Base-by-base conservation (phyloP, 148 eudicot genomes). In the Chenopodium berlandieri region DNA sequence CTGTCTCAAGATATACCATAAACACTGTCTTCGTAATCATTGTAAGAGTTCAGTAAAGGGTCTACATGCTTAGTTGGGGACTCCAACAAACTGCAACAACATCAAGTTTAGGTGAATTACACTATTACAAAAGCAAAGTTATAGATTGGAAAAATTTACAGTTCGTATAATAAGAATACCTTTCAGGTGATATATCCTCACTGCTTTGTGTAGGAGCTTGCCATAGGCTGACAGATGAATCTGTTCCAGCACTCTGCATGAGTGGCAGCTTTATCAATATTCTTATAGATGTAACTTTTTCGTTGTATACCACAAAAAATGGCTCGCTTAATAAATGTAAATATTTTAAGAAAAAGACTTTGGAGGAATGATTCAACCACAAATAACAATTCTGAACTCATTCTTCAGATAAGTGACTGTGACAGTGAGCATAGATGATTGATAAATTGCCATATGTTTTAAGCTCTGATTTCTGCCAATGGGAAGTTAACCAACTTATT, bases 11-110 rank as follows among this genome's bases (percentile, higher is more conserved):
- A 70, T 37, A 76, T 85, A 96, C 98, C 99, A 90, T 97, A 97
- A 73, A 94, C 95, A 83, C 93, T 90, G 89, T 97, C 99, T 90
- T 97, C 99, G 80, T 94, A 97, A 85, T 97, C 99, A 81, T 78
- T 94, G 90, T 90, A 97, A 17, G 98, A 84, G 84, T 86, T 75
- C 73, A 94, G 89, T 84, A 94, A 84, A 76, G 94, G 89, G 75
- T 91, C 88, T 58, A 82, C 69, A 52, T 84, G 86, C 88, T 82
- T 84, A 54, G 78, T 83, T 77, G 87, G 84, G 82, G 90, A 82
- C 60, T 89, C 91, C 32, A 78, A 70, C 73, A 82, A 76, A 81
- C 97, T 97, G 90, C 75, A 47, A 86, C 68, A 79, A 79, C 54
- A 52, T 37, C 63, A 30, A 79, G 25, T 37, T 30, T 68, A 1